phyloP scores from a whole-genome alignment of 2,329 filamentous ascomycete species.

The Sporothrix brasiliensis region DNA sequence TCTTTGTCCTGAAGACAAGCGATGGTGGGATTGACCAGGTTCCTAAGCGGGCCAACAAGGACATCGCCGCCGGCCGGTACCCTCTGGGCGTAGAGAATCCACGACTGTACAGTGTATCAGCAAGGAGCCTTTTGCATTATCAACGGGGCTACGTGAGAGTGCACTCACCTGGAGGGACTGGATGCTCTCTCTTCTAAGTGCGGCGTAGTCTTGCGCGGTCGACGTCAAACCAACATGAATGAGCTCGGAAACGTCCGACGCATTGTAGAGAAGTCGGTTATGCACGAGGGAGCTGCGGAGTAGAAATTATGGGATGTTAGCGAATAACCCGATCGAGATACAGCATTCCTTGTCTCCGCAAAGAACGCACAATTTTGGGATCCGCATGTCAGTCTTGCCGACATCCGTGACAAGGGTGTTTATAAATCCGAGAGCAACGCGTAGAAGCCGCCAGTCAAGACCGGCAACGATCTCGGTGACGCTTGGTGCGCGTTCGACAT shows the following conservation, averaged over 20 bases:
- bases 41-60: conserved; percentile 61
- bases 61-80: conserved; percentile 60
- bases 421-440: conserved; percentile 66
- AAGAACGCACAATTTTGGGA: conserved; percentile 56
- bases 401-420: conserved; percentile 67
- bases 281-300: conserved; percentile 47
- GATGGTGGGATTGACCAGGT: conserved; percentile 63
- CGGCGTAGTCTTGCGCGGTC: conserved; percentile 33
- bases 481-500: conserved; percentile 49
- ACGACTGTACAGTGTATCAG: conserved; percentile 56
- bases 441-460: conserved; percentile 55
- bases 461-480: conserved; percentile 51
- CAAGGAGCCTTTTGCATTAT: neutral
- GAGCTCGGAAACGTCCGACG: conserved; percentile 53
- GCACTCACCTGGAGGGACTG: conserved; percentile 61
- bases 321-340: neutral
- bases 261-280: conserved; percentile 55
- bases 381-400: conserved; percentile 66
- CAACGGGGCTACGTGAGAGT: too few species aligned
- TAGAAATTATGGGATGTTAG: conserved; percentile 11
- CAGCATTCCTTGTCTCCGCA: neutral
- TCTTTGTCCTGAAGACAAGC: conserved; percentile 61
- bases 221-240: conserved; percentile 43
- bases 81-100: conserved; percentile 73
- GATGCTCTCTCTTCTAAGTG: conserved; percentile 58